These are phyloP conservation scores for Trichoderma polysporum DNA, from an alignment of 2,329 filamentous ascomycete species.

Conservation along the genomic window DNA sequence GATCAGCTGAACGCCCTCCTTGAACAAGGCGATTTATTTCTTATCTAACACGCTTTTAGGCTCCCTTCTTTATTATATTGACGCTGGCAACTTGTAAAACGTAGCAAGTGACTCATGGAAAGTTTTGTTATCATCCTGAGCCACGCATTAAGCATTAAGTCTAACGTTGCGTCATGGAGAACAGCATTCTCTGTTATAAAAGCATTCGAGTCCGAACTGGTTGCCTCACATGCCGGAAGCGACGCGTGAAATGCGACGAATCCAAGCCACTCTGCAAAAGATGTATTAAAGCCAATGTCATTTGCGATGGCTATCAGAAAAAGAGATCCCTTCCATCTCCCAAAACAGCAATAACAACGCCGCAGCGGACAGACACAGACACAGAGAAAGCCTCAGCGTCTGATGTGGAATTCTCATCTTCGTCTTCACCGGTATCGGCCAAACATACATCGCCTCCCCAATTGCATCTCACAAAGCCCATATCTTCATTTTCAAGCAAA, in stretches of 20 bases:
- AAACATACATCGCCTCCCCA: not conserved
- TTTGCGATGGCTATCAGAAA: not conserved
- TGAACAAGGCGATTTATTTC: no score
- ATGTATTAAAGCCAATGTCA: not conserved
- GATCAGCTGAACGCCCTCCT: no score
- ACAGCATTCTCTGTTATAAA: not conserved
- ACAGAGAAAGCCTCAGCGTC: not conserved
- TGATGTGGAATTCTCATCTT: not conserved
- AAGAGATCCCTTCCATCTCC: not conserved
- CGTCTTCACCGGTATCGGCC: not conserved
- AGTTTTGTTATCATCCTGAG: no score
- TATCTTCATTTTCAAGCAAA: not conserved
- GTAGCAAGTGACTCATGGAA: no score
- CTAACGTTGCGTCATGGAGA: not conserved
- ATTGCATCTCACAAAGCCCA: not conserved
- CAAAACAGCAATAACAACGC: not conserved
- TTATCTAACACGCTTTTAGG: no score
- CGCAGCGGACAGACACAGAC: no score
- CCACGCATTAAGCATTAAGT: no score
- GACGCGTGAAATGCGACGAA: not conserved
- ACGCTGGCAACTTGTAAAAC: no score
- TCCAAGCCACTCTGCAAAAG: not conserved
- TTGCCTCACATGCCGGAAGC: not conserved
- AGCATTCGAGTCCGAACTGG: not conserved
- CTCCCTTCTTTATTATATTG: no score